Conservation (phyloP, 176 grass and related monocot genomes). For the Phoenix roebelenii region DNA sequence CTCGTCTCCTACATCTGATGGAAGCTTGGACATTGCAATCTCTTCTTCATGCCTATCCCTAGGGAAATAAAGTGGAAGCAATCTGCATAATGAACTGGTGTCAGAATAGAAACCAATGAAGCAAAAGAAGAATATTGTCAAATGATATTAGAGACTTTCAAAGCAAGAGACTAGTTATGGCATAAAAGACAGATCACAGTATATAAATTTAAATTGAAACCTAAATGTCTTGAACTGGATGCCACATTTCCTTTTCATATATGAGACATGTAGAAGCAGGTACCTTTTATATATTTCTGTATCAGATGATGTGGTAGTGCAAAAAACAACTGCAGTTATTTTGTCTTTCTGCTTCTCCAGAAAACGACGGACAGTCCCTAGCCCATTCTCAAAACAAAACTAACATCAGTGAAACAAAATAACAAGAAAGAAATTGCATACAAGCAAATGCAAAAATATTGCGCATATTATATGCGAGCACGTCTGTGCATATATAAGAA, state of each 20-base stretch:
- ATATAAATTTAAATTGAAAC: no score
- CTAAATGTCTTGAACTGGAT: no score
- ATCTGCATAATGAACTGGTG: slow-evolving; percentile 30
- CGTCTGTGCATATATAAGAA: no score
- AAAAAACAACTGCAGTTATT: slow-evolving; percentile 80
- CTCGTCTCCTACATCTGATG: slow-evolving; percentile 95
- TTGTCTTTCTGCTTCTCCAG: slow-evolving; percentile 94
- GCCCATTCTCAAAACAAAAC: slow-evolving; percentile 18
- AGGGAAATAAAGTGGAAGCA: slow-evolving; percentile 93
- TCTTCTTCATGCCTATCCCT: slow-evolving; percentile 95
- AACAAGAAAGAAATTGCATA: neutral
- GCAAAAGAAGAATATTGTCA: no score
- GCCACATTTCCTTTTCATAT: neutral
- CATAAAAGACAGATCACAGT: no score
- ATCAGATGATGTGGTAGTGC: slow-evolving; percentile 64
- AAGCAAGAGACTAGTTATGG: no score
- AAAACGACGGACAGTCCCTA: slow-evolving; percentile 87
- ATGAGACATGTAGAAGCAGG: neutral
- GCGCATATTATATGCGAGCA: neutral
- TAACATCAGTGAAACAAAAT: slow-evolving; percentile 7
- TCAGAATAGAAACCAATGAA: neutral
- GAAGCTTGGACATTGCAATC: slow-evolving; percentile 68
- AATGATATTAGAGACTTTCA: no score
- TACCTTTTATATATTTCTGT: slow-evolving; percentile 98
- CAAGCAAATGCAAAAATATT: neutral